phyloP scores from a whole-genome alignment of 805 yeast species.

The Sugiyamaella qingdaonensis region DNA sequence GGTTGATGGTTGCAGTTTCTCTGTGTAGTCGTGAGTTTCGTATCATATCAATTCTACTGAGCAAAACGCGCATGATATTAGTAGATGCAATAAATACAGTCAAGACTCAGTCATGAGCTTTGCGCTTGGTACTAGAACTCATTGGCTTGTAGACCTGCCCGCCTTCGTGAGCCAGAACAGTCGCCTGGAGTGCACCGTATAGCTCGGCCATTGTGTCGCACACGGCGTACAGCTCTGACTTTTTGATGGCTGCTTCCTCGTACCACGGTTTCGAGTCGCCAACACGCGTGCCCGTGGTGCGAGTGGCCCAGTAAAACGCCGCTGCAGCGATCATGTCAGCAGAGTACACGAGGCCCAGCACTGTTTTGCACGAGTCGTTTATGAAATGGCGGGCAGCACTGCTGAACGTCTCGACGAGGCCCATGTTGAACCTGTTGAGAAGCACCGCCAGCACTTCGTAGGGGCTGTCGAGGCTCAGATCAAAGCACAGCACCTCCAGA shows the following conservation, averaged over 20 bases:
- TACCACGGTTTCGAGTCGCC: constrained; percentile 12
- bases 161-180: constrained; percentile 1
- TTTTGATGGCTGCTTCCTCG: constrained; percentile 17
- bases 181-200: constrained; percentile 9
- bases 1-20: too few species aligned
- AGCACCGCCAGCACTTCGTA: constrained; percentile 25
- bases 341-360: constrained; percentile 31
- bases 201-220: constrained; percentile 25
- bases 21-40: too few species aligned
- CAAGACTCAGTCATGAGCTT: not conserved
- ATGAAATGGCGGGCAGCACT: constrained; percentile 27
- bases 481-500: constrained; percentile 46
- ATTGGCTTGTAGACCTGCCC: not conserved
- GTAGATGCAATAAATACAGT: not conserved
- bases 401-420: constrained; percentile 22
- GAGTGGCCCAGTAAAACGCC: constrained; percentile 35
- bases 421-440: constrained; percentile 21
- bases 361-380: constrained; percentile 38
- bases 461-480: constrained; percentile 42
- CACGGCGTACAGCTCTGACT: constrained; percentile 18
- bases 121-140: not conserved
- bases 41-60: too few species aligned
- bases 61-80: not conserved
- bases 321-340: constrained; percentile 36
- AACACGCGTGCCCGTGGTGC: not conserved